Percentiles rank a stretch among this genome's conserved stretches.
These are phyloP conservation scores for Sorghum bicolor DNA, from an alignment of 176 grass and related monocot genomes.

Conservation along the genomic window DNA sequence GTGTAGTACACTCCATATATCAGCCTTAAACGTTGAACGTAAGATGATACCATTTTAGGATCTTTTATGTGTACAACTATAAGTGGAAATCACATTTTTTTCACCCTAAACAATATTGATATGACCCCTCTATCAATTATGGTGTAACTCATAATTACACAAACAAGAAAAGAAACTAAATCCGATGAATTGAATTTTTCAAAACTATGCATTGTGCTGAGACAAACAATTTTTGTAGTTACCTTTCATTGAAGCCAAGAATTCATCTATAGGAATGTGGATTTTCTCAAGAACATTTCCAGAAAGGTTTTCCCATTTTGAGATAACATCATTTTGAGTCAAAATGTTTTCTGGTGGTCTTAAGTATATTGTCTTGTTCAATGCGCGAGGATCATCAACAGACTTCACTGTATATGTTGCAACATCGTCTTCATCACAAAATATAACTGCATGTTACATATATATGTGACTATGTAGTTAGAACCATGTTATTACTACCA, in stretches of 20 bases:
- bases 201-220: too few relatives aligned
- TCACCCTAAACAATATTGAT: too few relatives aligned
- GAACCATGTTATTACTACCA: too few relatives aligned
- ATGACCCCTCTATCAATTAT: too few relatives aligned
- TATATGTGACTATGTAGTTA: background rate
- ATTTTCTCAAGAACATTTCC: constrained; percentile 51
- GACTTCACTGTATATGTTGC: constrained; percentile 51
- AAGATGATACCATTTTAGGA: background rate
- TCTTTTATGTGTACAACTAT: background rate
- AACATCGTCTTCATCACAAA: constrained; percentile 46
- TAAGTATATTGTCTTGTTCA: constrained; percentile 67
- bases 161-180: background rate
- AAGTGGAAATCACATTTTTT: too few relatives aligned
- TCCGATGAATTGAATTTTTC: background rate
- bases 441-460: constrained; percentile 18
- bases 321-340: constrained; percentile 49
- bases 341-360: constrained; percentile 49
- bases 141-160: background rate
- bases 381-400: constrained; percentile 40
- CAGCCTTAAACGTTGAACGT: background rate
- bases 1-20: background rate
- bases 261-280: constrained; percentile 32
- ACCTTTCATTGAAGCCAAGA: constrained; percentile 54
- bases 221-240: background rate
- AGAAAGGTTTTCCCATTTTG: constrained; percentile 51